Base-by-base conservation (phyloP, 352 stramenopile genomes). In the Phytophthora pseudosyringae region DNA sequence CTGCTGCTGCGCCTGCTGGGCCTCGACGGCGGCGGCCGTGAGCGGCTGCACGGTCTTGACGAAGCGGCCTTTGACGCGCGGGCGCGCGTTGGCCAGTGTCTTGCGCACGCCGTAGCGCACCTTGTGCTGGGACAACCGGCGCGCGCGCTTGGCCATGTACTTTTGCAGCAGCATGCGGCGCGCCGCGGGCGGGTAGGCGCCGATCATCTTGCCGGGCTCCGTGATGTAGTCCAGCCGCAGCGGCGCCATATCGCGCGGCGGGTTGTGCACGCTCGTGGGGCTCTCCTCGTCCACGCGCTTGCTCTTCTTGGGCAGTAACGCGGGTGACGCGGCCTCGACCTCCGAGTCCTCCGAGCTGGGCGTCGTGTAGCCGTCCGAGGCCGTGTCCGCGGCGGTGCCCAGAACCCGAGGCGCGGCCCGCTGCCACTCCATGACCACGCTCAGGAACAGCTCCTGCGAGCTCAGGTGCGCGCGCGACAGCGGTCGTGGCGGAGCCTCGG, bases 41-140 rank as follows among this genome's bases (percentile, higher is more conserved):
- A 94, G 80, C 39, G 86, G 81, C 62, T 85, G 76, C 75, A 87
- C 79, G 4, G 86, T 94, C 79, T 94, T 94, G 57, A 92, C 83
- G 67, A 94, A 94, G 18, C 86, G 83, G 39, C 86, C 86, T 67
- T 91, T 94, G 38, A 92, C 83, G 9, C 86, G 80, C 26, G 86
- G 83, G 4, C 85, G 83, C 13, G 85, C 85, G 38, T 92, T 92
- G 45, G 86, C 86, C 36, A 92, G 76, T 46, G 86, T 91, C 52
- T 94, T 94, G 46, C 83, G 83, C 58, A 94, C 86, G 55, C 83
- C 74, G 61, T 92, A 94, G 67, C 83, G 83, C 48, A 94, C 83
- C 48, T 75, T 92, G 64, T 88, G 77, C 51, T 91, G 86, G 15
- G 78, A 91, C 25, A 94, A 64, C 31, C 86, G 79, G 52, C 85